Evolutionary conservation across 441 rosid genomes (phyloP), one percentile per base, ranked within the genome.

Genomic region (Euphorbia celastroides): DNA sequence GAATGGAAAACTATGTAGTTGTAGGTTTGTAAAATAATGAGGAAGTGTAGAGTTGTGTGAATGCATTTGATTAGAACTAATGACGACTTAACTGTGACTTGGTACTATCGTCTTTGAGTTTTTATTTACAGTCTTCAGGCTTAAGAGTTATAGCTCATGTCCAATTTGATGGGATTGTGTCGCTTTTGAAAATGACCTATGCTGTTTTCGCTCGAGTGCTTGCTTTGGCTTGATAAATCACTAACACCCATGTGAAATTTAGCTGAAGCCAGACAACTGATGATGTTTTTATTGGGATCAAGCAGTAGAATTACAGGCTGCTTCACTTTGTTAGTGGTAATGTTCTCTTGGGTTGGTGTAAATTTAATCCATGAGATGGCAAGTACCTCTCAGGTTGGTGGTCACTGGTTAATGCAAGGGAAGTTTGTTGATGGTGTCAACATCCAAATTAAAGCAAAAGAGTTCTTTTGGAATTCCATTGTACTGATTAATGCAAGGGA

Each of bases 1-100:
- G 16, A 62, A 56, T 7, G 69, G 44, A 44, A 55, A 36, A 36
- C 7, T 38, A n/a, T 16, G 16, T 58, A 60, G 58, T 9, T 55
- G 36, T n/a, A 52, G 41, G 54, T 57, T 26, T 72, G 76, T 72
- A 69, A 41, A 66, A 72, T 69, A 62, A 76, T 54, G 38, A 55
- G 62, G 48, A 60, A 34, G 11, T 42, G 30, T 20, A 42, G 34
- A 66, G 14, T 59, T 55, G 25, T 62, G 60, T 50, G 46, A 61
- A 66, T 42, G 66, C 41, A 65, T 65, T 52, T 51, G 60, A 54
- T 52, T 52, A 41, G 54, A 42, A 31, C 57, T 57, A 64, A 55
- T 64, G 26, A 27, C 51, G 52, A 51, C 34, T 19, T 51, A 22
- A 59, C 61, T n/a, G 30, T 36, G 44, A 41, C 41, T 32, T 25